Evolutionary conservation across 2,329 filamentous ascomycete species (phyloP).

Genomic region (Cryphonectria carpinicola): DNA sequence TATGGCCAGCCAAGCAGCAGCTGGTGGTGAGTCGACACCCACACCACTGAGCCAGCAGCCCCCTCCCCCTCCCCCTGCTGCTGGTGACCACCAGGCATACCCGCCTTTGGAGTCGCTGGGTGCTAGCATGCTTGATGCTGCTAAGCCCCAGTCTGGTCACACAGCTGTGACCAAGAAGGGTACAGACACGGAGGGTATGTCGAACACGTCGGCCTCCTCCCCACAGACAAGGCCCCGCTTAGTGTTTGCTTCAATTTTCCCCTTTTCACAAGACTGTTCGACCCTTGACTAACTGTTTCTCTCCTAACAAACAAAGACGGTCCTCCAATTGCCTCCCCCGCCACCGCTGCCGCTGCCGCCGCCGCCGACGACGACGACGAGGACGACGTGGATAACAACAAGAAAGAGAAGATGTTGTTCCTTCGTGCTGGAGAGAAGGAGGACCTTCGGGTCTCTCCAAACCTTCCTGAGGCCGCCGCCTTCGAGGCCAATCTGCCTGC

Average conservation of each 20-base stretch:
- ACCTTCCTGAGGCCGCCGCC: background rate
- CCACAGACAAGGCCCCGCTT: background rate
- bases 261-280: background rate
- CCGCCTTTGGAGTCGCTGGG: background rate
- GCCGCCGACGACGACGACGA: background rate
- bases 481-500: background rate
- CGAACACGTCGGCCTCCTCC: background rate
- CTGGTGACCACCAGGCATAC: background rate
- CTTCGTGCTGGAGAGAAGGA: background rate
- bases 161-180: background rate
- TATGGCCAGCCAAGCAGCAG: background rate
- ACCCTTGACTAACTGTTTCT: background rate
- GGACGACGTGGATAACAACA: background rate
- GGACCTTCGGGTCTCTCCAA: background rate
- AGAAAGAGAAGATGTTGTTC: background rate
- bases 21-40: background rate
- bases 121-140: background rate
- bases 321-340: background rate
- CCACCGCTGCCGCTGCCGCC: background rate
- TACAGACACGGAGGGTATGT: background rate
- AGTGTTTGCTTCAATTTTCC: background rate
- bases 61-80: background rate
- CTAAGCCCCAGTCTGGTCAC: background rate
- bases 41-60: background rate
- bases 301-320: background rate